Percentiles rank a stretch among this genome's conserved stretches.
Evolutionary conservation across 441 rosid species (phyloP).

Genomic region (Melastoma candidum): DNA sequence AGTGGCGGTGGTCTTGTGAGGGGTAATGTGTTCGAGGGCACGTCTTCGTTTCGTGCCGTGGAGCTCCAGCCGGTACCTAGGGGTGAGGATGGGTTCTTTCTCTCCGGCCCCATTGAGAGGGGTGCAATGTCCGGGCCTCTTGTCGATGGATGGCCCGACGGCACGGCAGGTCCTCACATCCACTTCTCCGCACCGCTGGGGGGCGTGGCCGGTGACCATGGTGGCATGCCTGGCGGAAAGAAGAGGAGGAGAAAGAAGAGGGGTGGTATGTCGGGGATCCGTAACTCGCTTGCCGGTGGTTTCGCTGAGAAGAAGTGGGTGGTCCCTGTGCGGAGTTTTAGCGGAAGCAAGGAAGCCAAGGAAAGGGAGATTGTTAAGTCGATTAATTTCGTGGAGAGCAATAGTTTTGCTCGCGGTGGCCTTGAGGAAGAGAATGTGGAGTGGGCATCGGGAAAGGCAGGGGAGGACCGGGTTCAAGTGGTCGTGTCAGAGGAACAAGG

Average conservation of each 20-base stretch:
- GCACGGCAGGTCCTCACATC: slow-evolving; percentile 26
- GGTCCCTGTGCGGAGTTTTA: slow-evolving; percentile 80
- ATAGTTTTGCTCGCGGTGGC: slow-evolving; percentile 17
- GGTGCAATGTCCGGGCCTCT: slow-evolving; percentile 64
- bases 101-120: slow-evolving; percentile 30
- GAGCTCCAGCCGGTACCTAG: slow-evolving; percentile 84
- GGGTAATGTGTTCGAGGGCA: slow-evolving; percentile 62
- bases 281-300: slow-evolving; percentile 42
- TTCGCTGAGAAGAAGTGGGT: slow-evolving; percentile 86
- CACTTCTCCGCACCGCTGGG: slow-evolving; percentile 92
- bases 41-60: slow-evolving; percentile 72
- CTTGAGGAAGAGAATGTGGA: slow-evolving; percentile 41
- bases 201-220: slow-evolving; percentile 17
- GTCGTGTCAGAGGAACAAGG: slow-evolving; percentile 97
- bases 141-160: slow-evolving; percentile 29
- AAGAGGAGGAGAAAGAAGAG: slow-evolving; percentile 45
- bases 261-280: slow-evolving; percentile 37
- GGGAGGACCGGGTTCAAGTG: slow-evolving; percentile 94
- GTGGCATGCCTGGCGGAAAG: slow-evolving; percentile 23
- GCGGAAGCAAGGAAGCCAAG: slow-evolving; percentile 23
- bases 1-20: slow-evolving; percentile 34
- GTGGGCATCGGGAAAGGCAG: slow-evolving; percentile 97
- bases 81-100: slow-evolving; percentile 30
- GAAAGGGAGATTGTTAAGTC: too few relatives aligned
- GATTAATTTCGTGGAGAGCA: slow-evolving; percentile 42